phyloP scores from a whole-genome alignment of 345 rosid species.

The Salix caprea region DNA sequence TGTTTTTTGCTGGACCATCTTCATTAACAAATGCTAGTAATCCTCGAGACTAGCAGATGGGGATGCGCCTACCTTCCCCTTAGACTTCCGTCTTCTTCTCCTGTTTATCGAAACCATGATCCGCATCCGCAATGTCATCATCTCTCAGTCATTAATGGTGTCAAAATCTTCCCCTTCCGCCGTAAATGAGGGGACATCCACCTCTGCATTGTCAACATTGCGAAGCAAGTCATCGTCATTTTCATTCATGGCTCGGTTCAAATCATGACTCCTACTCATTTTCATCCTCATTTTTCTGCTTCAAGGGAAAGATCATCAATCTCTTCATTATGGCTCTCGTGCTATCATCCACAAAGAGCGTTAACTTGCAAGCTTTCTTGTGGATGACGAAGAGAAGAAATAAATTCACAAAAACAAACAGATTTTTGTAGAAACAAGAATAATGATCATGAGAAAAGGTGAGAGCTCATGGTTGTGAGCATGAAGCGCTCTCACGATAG shows the following conservation, averaged over 20 bases:
- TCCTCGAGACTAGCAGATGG: constrained; percentile 88
- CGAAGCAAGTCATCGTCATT: constrained; percentile 73
- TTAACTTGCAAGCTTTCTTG: not conserved
- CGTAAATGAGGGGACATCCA: constrained; percentile 40
- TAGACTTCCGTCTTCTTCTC: constrained; percentile 40
- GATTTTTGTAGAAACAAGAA: not conserved
- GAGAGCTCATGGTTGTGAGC: not conserved
- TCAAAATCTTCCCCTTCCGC: constrained; percentile 41
- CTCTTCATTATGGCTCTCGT: constrained; percentile 66
- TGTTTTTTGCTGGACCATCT: constrained; percentile 26
- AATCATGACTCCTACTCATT: constrained; percentile 75
- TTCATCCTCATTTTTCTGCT: no score
- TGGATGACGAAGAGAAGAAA: not conserved
- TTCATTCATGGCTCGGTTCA: constrained; percentile 55
- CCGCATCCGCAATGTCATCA: not conserved
- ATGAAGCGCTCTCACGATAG: not conserved
- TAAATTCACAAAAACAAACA: not conserved
- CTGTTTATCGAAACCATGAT: constrained; percentile 18
- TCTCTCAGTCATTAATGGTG: not conserved
- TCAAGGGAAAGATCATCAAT: constrained; percentile 58
- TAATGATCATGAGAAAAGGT: not conserved
- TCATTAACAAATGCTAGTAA: constrained; percentile 63
- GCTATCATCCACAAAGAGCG: constrained; percentile 34
- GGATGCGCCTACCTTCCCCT: constrained; percentile 44
- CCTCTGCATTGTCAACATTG: constrained; percentile 33